A percentile compares a stretch with the other conserved stretches of the same genome.
phyloP scores from a whole-genome alignment of 139 green algal genomes.

The Volvox reticuliferus region DNA sequence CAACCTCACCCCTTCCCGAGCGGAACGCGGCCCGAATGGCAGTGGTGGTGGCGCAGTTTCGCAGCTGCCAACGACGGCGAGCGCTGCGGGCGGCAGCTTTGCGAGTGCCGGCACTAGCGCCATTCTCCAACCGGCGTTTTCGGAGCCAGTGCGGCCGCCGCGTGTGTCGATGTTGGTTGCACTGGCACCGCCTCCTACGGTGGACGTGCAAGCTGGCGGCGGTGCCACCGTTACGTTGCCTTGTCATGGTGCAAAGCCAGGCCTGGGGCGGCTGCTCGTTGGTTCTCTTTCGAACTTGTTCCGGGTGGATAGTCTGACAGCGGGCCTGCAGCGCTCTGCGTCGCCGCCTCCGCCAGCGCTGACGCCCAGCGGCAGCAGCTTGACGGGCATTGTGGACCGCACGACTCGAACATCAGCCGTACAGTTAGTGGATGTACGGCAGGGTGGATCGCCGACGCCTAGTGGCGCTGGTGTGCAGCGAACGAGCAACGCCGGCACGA shows the following conservation, averaged over 20 bases:
- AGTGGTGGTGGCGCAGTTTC: background rate
- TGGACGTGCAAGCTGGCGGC: background rate
- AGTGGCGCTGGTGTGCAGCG: background rate
- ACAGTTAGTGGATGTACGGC: background rate
- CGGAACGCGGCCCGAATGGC: no score
- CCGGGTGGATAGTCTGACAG: slow-evolving; percentile 24
- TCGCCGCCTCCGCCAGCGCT: background rate
- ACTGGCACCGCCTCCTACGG: background rate
- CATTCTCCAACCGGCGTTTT: background rate
- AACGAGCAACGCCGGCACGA: background rate
- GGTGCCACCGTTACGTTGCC: background rate
- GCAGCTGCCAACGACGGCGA: background rate
- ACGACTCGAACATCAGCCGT: background rate
- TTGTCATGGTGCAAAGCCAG: background rate
- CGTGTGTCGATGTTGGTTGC: no score
- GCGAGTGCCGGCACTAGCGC: background rate
- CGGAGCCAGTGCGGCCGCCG: background rate
- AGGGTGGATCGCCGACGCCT: background rate
- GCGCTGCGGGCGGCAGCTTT: background rate
- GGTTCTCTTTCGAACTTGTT: slow-evolving; percentile 34
- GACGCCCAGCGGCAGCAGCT: slow-evolving; percentile 6
- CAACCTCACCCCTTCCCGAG: background rate
- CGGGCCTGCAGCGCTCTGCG: background rate
- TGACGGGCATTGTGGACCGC: background rate
- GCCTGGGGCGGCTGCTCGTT: slow-evolving; percentile 29